A percentile compares a stretch with the other conserved stretches of the same genome.
These are phyloP conservation scores for Rhizopus delemar DNA, from an alignment of 371 early-diverging fungal species.

Conservation along the genomic window DNA sequence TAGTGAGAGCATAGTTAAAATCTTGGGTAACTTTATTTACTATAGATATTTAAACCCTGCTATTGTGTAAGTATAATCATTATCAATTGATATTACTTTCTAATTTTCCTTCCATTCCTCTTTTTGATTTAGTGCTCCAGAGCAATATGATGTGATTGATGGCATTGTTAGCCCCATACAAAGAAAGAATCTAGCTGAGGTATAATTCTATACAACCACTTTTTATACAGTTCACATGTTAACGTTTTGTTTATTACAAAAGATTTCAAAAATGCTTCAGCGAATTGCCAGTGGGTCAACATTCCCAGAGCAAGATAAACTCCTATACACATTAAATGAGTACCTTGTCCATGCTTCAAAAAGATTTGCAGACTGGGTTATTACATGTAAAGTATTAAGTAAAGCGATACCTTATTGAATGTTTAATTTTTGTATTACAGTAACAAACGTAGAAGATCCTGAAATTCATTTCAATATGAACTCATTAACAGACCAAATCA, in stretches of 20 bases:
- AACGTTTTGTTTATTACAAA: background rate
- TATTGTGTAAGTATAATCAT: conserved; percentile 74
- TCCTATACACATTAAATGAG: conserved; percentile 76
- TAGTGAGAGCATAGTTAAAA: conserved; percentile 76
- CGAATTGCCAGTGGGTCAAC: conserved; percentile 84
- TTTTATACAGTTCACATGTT: background rate
- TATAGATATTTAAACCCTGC: conserved; percentile 97
- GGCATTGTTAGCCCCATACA: conserved; percentile 80
- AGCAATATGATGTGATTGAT: conserved; percentile 94
- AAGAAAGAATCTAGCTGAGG: conserved; percentile 93
- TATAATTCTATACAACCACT: conserved; percentile 13
- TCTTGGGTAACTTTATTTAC: conserved; percentile 93
- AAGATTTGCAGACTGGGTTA: conserved; percentile 78
- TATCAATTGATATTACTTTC: no score
- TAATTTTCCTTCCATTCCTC: background rate
- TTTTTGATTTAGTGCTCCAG: conserved; percentile 77
- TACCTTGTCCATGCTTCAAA: conserved; percentile 76
- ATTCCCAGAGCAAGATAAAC: conserved; percentile 70
- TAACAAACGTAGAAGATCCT: conserved; percentile 80
- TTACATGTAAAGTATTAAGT: conserved; percentile 49
- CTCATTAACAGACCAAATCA: conserved; percentile 83
- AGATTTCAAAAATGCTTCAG: conserved; percentile 90
- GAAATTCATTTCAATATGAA: conserved; percentile 91
- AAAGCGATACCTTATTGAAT: background rate
- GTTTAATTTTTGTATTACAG: conserved; percentile 27